phyloP scores from a whole-genome alignment of 805 yeast species.

The Candida morakotiae region DNA sequence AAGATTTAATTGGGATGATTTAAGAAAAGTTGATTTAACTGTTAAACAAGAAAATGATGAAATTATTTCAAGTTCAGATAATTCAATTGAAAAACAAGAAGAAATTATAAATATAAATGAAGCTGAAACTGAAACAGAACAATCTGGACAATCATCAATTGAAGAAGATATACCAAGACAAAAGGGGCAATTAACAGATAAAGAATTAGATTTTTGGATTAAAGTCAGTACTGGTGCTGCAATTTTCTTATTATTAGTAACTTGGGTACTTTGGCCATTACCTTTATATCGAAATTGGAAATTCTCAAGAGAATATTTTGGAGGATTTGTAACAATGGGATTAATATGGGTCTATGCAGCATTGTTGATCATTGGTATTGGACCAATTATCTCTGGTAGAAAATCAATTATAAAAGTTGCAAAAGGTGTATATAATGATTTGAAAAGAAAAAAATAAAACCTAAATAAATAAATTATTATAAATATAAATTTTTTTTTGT shows the following conservation, averaged over 20 bases:
- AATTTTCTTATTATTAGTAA: constrained; percentile 23
- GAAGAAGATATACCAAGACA: constrained; percentile 3
- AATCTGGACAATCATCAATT: constrained; percentile 1
- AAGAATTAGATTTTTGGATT: constrained; percentile 13
- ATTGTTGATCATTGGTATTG: constrained; percentile 27
- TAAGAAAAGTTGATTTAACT: constrained; percentile 18
- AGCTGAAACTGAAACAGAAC: constrained; percentile 6
- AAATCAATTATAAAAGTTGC: constrained; percentile 21
- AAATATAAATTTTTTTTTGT: too few relatives aligned
- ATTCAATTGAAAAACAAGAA: constrained; percentile 2
- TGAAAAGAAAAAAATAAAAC: constrained; percentile 8
- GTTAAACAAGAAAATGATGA: constrained; percentile 7
- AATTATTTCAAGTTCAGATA: background rate
- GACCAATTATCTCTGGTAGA: constrained; percentile 32
- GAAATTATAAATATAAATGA: background rate
- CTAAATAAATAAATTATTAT: too few relatives aligned
- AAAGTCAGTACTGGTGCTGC: constrained; percentile 23
- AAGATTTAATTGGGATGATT: constrained; percentile 25
- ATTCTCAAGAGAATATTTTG: constrained; percentile 31
- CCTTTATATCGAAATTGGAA: constrained; percentile 41
- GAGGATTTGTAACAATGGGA: constrained; percentile 35
- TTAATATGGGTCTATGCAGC: constrained; percentile 38
- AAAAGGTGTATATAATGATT: constrained; percentile 17
- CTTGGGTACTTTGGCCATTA: constrained; percentile 41
- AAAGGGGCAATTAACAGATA: constrained; percentile 6